Evolutionary conservation across 768 basidiomycete species (phyloP).

Genomic region (Rhizopogon rudus): DNA sequence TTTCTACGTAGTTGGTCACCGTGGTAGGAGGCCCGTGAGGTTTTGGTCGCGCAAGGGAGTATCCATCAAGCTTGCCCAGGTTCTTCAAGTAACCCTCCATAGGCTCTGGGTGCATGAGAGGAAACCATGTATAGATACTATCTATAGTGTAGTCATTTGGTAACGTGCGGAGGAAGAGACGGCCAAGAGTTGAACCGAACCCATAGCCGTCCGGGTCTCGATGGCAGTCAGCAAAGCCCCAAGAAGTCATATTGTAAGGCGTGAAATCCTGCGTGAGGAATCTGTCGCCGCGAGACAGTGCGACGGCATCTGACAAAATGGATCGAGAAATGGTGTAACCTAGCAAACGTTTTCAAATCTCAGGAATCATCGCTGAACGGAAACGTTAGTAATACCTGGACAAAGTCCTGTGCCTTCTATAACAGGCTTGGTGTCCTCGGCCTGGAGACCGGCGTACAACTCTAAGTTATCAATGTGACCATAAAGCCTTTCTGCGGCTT

Average conservation of each 20-base stretch:
- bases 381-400: conserved; percentile 45
- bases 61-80: conserved; percentile 47
- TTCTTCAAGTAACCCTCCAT: conserved; percentile 61
- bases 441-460: conserved; percentile 76
- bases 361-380: background rate
- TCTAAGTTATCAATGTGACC: conserved; percentile 73
- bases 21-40: conserved; percentile 18
- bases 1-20: conserved; percentile 44
- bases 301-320: conserved; percentile 82
- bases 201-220: conserved; percentile 67
- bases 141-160: conserved; percentile 64
- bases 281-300: conserved; percentile 80
- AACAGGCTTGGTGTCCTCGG: conserved; percentile 71
- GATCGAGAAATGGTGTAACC: conserved; percentile 83
- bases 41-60: conserved; percentile 50
- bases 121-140: conserved; percentile 82
- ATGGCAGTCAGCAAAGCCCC: conserved; percentile 83
- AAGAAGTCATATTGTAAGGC: conserved; percentile 72
- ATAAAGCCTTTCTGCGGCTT: conserved; percentile 73
- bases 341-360: conserved; percentile 15
- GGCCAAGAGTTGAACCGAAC: conserved; percentile 65
- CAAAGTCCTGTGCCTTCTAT: conserved; percentile 83
- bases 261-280: conserved; percentile 82
- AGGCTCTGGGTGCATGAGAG: conserved; percentile 72
- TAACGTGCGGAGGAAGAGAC: conserved; percentile 68